Base-by-base conservation (phyloP, 805 yeast genomes). In the Candida vaughaniae region DNA sequence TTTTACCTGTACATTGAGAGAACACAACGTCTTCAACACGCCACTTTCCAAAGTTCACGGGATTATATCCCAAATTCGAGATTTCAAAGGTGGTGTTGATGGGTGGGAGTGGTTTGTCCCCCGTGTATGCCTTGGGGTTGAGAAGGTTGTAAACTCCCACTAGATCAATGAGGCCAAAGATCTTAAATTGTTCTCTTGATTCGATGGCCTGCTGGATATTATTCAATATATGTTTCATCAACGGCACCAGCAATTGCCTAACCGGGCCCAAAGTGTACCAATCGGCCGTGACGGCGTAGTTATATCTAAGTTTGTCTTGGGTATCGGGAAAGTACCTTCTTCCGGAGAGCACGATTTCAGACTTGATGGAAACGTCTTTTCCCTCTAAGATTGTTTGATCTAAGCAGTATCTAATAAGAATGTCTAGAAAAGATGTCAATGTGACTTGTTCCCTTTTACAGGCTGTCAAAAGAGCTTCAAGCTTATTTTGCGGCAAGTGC, bases 391-490 rank as follows among this genome's bases (percentile, higher is more conserved):
- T 22, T 2, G 39, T 33, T 12, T 38, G 18, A 10, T 41, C 36
- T 16, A 44, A 38, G 28, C 41, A 38, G 19, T 44, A 41, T 6
- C 29, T 35, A 9, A 41, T 16, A 9, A 38, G 23, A 10, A 41
- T 35, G 20, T 20, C 32, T 25, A 44, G 37, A 23, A 44, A 41
- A 6, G 45, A 14, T 1, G 48, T 44, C 5, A 44, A 17, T 7
- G 45, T 38, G 6, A 38, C 30, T 9, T 35, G 35, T 10, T 44
- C 30, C 6, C 10, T 10, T 16, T 31, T 32, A 7, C 31, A 27
- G 6, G 19, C 12, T 11, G 18, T n/a, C 16, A 36, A 16, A 12
- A 41, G 22, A 1, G 1, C 11, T 3, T 22, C 16, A 3, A 36
- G 11, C 15, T 25, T 28, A 8, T 16, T 31, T 12, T 12, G 16